Evolutionary conservation across 352 stramenopile genomes (phyloP), one percentile per base, ranked within the genome.

Genomic region (Phytopythium litorale): DNA sequence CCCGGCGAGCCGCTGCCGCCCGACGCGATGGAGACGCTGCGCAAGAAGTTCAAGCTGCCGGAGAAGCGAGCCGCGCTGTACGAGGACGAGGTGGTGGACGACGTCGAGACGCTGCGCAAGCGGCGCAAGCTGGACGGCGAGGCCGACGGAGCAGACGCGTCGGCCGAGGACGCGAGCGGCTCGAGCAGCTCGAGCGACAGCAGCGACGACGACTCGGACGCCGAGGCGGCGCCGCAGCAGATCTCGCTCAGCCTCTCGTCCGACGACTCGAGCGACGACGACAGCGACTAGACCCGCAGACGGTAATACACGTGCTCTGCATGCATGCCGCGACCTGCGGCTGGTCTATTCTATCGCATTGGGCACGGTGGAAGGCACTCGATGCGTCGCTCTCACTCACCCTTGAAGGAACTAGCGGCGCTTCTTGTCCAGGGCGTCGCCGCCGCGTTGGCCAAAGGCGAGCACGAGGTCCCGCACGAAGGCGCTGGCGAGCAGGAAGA

Each of bases 11-110:
- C 85, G 15, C 43, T 94, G 52, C 85, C 85, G 28, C 19, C 82
- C 0, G 79, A 91, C 16, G 81, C 76, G 5, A 91, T 92, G 82
- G 85, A 94, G 28, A 74, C 87, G 7, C 33, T 94, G 49, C 79
- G 85, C 30, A 88, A 89, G 62, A 92, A 91, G 66, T 87, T 94
- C 60, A 90, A 90, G 58, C 42, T 92, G 25, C 79, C 83, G 1
- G 80, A 88, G 37, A 90, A 92, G 70, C 78, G 83, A 9, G 62
- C 70, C 15, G 67, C 81, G 8, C 58, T 91, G 53, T 91, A 91
- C 58, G 78, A 89, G 51, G 83, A 92, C 61, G 83, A 92, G 46
- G 75, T 90, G 9, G 81, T 90, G 38, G 80, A 90, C 54, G 76
- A 90, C 43, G 76, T 89, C 5, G 83, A 88, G 42, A 68, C 63